These are phyloP conservation scores for Tolypocladium pustulatum DNA, from an alignment of 2,329 filamentous ascomycete genomes.

Conservation along the genomic window DNA sequence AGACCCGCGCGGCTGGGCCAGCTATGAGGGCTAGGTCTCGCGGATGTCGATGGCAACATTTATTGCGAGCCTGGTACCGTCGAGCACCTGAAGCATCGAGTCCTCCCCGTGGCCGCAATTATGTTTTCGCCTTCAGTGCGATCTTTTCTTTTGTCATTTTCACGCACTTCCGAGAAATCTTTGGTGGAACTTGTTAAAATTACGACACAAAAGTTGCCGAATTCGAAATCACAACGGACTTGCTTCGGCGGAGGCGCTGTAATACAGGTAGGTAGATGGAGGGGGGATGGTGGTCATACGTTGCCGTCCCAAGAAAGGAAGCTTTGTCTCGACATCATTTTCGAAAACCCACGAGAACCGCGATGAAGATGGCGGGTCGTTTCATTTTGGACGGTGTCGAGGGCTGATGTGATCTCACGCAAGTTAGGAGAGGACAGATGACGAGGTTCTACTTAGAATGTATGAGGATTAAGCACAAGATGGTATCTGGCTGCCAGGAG, in stretches of 20 bases:
- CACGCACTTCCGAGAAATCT: neutral
- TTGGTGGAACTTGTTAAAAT: neutral
- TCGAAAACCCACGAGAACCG: neutral
- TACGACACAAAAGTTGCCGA: neutral
- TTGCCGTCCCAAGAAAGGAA: neutral
- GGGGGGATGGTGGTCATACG: neutral
- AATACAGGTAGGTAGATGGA: slow-evolving; percentile 8
- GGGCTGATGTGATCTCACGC: neutral
- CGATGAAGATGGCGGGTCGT: neutral
- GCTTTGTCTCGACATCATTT: neutral
- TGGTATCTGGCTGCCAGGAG: slow-evolving; percentile 5
- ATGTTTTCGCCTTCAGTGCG: neutral
- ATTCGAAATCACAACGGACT: slow-evolving; percentile 8
- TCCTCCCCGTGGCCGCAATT: neutral
- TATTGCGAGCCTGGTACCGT: neutral
- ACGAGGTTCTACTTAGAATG: slow-evolving; percentile 5
- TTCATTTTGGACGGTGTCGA: neutral
- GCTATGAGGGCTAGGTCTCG: neutral
- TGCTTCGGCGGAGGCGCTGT: slow-evolving; percentile 6
- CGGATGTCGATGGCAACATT: neutral
- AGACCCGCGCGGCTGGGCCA: neutral
- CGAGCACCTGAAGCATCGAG: neutral
- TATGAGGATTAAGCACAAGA: slow-evolving; percentile 6
- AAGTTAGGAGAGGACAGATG: slow-evolving; percentile 3
- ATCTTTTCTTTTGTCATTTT: neutral